phyloP scores from a whole-genome alignment of 257 asterid species.

The Jacaranda copaia region DNA sequence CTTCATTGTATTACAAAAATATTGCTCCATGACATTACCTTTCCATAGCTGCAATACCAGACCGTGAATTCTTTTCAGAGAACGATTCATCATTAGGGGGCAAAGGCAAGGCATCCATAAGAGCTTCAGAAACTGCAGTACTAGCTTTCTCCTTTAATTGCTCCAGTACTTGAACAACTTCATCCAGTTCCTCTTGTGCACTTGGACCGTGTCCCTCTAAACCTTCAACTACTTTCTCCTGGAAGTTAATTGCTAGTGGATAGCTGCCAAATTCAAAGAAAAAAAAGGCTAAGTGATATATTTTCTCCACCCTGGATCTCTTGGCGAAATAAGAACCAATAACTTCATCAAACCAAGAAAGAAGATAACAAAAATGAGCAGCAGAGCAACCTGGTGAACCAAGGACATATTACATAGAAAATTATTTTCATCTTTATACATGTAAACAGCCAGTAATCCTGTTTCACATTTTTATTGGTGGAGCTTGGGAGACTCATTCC shows the following conservation, averaged over 20 bases:
- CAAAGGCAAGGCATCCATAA: slow-evolving; percentile 62
- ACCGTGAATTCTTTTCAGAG: slow-evolving; percentile 25
- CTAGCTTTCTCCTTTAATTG: slow-evolving; percentile 67
- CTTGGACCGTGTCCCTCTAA: slow-evolving; percentile 83
- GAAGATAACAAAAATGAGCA: slow-evolving; percentile 3
- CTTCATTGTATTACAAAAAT: neutral
- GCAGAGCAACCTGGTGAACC: neutral
- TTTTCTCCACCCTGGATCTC: slow-evolving; percentile 1
- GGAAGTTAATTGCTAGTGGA: slow-evolving; percentile 76
- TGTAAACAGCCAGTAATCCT: no score
- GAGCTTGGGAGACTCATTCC: no score
- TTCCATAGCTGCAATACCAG: slow-evolving; percentile 35
- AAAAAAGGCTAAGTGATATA: neutral
- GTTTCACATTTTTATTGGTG: no score
- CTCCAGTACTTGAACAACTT: slow-evolving; percentile 68
- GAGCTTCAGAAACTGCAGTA: slow-evolving; percentile 48
- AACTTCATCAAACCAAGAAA: neutral
- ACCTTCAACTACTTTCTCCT: slow-evolving; percentile 84
- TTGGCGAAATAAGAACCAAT: neutral
- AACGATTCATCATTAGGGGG: slow-evolving; percentile 36
- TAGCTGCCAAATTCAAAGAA: slow-evolving; percentile 61
- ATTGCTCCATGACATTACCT: slow-evolving; percentile 29
- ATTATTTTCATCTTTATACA: no score
- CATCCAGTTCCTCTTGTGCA: slow-evolving; percentile 74
- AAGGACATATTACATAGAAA: neutral